Evolutionary conservation across 2,329 filamentous ascomycete genomes (phyloP).

Genomic region (Apiospora aurea): DNA sequence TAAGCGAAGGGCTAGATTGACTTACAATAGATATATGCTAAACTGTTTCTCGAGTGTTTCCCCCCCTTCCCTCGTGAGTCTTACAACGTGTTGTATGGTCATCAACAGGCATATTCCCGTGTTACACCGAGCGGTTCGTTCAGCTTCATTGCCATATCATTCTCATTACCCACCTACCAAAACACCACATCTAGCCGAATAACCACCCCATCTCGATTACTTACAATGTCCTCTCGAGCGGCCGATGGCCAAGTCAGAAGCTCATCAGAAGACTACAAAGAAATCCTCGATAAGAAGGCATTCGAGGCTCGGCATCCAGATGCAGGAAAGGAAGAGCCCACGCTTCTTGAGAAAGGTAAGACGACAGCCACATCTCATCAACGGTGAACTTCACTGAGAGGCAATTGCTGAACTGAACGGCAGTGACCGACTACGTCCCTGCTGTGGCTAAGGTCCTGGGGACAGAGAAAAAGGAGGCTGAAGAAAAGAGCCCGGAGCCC

Average conservation of each 20-base stretch:
- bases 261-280: constrained; percentile 41
- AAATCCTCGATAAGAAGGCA: constrained; percentile 53
- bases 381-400: background rate
- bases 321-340: constrained; percentile 38
- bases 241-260: constrained; percentile 28
- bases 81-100: background rate
- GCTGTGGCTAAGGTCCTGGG: constrained; percentile 51
- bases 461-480: constrained; percentile 35
- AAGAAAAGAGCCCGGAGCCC: constrained; percentile 24
- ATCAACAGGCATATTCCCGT: background rate
- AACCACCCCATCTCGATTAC: constrained; percentile 22
- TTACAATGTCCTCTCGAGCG: constrained; percentile 23
- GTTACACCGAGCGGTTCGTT: background rate
- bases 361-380: background rate
- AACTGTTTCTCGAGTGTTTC: constrained; percentile 7
- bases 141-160: background rate
- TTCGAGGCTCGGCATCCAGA: constrained; percentile 41
- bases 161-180: background rate
- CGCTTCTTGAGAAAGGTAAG: constrained; percentile 53
- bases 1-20: background rate
- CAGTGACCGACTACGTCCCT: constrained; percentile 48
- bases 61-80: background rate
- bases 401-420: background rate
- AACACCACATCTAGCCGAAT: background rate
- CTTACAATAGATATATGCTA: constrained; percentile 9